Base-by-base conservation (phyloP, 345 rosid species). In the Lagerstroemia speciosa region DNA sequence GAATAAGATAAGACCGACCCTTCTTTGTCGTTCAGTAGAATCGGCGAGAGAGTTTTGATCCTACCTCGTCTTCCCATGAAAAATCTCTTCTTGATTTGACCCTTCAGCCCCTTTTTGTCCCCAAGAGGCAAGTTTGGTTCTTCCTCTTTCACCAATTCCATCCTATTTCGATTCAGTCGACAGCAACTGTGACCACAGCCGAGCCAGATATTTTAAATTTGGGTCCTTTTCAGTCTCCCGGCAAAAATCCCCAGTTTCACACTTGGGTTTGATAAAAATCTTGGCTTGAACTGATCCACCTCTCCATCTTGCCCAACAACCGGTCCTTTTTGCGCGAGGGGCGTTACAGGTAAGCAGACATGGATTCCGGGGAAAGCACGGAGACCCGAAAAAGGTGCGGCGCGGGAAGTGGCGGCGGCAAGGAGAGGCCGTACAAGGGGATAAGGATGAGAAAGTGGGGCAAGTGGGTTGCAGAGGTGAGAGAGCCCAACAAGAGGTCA, bases 371-470 rank as follows among this genome's bases (percentile, higher is more conserved):
- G 63, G 63, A 30, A 12, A 30, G 68, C 79, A 53, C 29, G 60
- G 41, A 34, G 62, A 74, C 55, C 64, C 79, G 78, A 75, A 67
- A 70, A 78, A 76, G 68, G 14, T 41, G 41, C 11, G 34, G 69
- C 40, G 68, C 24, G 62, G 68, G 53, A 37, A 53, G 63, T 68
- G 74, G 45, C 40, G 57, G 32, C 57, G 65, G 64, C n/a, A 69
- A 76, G 30, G 91, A 83, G 67, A 80, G 87, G 72, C 85, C 79
- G 3, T 94, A 83, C 77, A 94, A 94, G 74, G 99, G 99, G 63
- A 94, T 94, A 74, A 87, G 99, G 91, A 94, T 94, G 99, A 83
- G 99, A 78, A 94, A 94, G 87, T 94, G 99, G 99, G 99, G 99
- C 0, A 94, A 94, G 75, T 94, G 99, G 99, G 99, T 94, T 24